These are phyloP conservation scores for Lojkania enalia DNA, from an alignment of 2,329 filamentous ascomycete genomes.

Conservation along the genomic window DNA sequence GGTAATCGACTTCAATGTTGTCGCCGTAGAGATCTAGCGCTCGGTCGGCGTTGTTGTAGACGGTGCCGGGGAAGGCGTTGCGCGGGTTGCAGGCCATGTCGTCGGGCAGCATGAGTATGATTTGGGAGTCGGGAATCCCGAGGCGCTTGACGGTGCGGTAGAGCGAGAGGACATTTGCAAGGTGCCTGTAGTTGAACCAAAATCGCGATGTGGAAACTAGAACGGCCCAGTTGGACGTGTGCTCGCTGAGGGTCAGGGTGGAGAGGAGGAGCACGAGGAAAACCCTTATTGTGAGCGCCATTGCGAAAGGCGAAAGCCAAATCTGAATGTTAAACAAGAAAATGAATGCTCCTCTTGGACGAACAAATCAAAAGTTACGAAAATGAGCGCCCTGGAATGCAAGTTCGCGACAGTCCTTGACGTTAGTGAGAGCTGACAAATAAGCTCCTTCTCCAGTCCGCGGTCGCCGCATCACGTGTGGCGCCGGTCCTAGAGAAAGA, in stretches of 20 bases:
- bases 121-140: conserved; percentile 96
- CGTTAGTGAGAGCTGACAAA: conserved; percentile 32
- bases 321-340: neutral
- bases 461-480: too few relatives aligned
- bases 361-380: too few relatives aligned
- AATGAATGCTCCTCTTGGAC: too few relatives aligned
- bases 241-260: conserved; percentile 64
- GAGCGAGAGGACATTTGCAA: conserved; percentile 95
- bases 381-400: too few relatives aligned
- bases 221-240: conserved; percentile 99
- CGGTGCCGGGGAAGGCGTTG: conserved; percentile 95
- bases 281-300: conserved; percentile 29
- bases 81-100: conserved; percentile 99
- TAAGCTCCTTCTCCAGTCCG: too few relatives aligned
- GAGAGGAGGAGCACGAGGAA: conserved; percentile 34
- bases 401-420: conserved; percentile 8
- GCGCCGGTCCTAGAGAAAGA: too few relatives aligned
- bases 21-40: conserved; percentile 96
- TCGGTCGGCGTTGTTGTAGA: conserved; percentile 97
- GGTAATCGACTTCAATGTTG: conserved; percentile 98
- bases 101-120: conserved; percentile 99
- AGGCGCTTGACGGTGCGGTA: conserved; percentile 98
- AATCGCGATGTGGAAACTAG: conserved; percentile 98
- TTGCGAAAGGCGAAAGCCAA: conserved; percentile 8
- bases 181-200: conserved; percentile 99